Percentiles rank a stretch among this genome's conserved stretches.
Evolutionary conservation across 192 early-diverging fungal species (phyloP).

Genomic region (Coemansia sp.): DNA sequence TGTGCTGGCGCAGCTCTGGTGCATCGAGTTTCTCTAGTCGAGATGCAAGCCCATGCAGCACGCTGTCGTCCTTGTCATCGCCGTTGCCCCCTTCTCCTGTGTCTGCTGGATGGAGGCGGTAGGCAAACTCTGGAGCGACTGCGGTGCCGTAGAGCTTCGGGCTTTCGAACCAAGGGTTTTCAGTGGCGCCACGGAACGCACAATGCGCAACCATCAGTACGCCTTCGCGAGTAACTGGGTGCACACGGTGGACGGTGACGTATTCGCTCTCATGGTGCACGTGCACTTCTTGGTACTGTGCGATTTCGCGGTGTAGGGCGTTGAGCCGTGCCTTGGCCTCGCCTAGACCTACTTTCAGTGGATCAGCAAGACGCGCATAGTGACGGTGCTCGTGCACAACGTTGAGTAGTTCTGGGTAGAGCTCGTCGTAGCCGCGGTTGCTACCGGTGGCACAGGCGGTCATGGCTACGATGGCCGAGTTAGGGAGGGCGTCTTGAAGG

Average conservation of each 20-base stretch:
- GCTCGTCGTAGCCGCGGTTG: conserved; percentile 96
- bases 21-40: conserved; percentile 51
- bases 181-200: conserved; percentile 63
- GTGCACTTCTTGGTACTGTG: conserved; percentile 85
- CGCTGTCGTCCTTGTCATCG: conserved; percentile 31
- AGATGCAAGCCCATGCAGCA: conserved; percentile 60
- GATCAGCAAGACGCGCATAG: conserved; percentile 64
- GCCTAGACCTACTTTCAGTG: conserved; percentile 56
- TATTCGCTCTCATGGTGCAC: conserved; percentile 96
- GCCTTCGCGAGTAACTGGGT: conserved; percentile 86
- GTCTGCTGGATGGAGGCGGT: conserved; percentile 51
- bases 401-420: conserved; percentile 84
- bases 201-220: conserved; percentile 87
- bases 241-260: conserved; percentile 88
- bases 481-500: conserved; percentile 87
- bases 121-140: conserved; percentile 56
- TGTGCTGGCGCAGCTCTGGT: conserved; percentile 45
- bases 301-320: conserved; percentile 76
- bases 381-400: conserved; percentile 81
- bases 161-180: conserved; percentile 46
- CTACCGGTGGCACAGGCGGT: conserved; percentile 88
- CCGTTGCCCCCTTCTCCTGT: conserved; percentile 18
- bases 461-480: conserved; percentile 87
- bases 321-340: conserved; percentile 69
- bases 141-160: conserved; percentile 59